Evolutionary conservation across 805 yeast genomes (phyloP).

Genomic region (Millerozyma acaciae): DNA sequence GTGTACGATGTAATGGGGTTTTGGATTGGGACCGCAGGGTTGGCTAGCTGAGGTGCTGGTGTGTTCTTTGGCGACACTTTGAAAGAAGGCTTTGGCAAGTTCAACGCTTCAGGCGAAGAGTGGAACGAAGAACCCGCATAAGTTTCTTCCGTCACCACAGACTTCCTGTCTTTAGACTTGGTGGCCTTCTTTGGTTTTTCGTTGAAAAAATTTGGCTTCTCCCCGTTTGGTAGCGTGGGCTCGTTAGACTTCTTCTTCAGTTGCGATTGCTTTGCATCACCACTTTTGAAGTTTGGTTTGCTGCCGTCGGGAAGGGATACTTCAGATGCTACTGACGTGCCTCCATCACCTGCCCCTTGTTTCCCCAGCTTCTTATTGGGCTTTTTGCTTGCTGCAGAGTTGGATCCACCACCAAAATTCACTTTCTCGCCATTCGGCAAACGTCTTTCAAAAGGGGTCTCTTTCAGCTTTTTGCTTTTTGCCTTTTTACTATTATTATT

Average conservation of each 20-base stretch:
- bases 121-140: conserved; percentile 59
- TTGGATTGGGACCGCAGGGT: conserved; percentile 11
- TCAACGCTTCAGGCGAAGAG: conserved; percentile 52
- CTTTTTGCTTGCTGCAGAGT: conserved; percentile 3
- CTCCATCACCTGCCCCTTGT: not conserved
- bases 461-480: conserved; percentile 6
- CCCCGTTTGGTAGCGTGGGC: conserved; percentile 26
- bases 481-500: too few relatives aligned
- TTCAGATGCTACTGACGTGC: not conserved
- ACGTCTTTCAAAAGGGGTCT: conserved; percentile 13
- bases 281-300: not conserved
- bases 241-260: conserved; percentile 8
- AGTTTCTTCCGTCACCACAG: conserved; percentile 22
- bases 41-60: conserved; percentile 4
- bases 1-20: conserved; percentile 36
- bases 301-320: conserved; percentile 7
- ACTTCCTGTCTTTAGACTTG: conserved; percentile 14
- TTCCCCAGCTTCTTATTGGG: conserved; percentile 2
- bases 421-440: conserved; percentile 30
- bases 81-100: conserved; percentile 54
- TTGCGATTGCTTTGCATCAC: not conserved
- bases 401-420: conserved; percentile 21
- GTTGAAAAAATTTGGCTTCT: conserved; percentile 24
- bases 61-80: conserved; percentile 22
- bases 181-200: conserved; percentile 11